Evolutionary conservation across 352 stramenopile genomes (phyloP).

Genomic region (Phytopythium chamaehyphon): DNA sequence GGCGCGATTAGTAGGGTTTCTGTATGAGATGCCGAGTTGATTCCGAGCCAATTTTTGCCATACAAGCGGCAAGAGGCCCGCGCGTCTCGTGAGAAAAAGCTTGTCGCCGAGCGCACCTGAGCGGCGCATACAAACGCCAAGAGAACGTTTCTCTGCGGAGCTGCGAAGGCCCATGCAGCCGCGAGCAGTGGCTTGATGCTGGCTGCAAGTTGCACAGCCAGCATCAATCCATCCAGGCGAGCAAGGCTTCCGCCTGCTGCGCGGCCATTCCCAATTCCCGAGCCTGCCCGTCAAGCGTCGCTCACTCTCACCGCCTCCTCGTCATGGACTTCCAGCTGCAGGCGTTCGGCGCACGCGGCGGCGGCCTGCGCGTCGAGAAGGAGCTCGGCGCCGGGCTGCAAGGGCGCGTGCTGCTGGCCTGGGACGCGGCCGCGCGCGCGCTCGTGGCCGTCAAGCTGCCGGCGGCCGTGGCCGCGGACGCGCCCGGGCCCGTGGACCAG

Average conservation of each 20-base stretch:
- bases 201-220: background rate
- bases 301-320: background rate
- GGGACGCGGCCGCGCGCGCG: constrained; percentile 36
- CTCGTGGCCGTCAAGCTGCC: constrained; percentile 76
- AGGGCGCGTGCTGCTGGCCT: constrained; percentile 55
- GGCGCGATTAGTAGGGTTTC: no score
- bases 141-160: background rate
- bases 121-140: background rate
- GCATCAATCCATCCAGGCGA: background rate
- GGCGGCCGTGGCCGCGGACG: constrained; percentile 28
- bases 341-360: constrained; percentile 12
- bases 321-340: constrained; percentile 1
- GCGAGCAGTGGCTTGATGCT: constrained; percentile 1
- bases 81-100: constrained; percentile 8
- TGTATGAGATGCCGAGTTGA: no score
- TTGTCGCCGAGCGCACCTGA: constrained; percentile 2
- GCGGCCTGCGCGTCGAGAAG: constrained; percentile 43
- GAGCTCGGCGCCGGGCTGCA: constrained; percentile 64
- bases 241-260: constrained; percentile 7
- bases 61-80: background rate
- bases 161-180: constrained; percentile 1
- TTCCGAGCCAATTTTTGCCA: constrained; percentile 6
- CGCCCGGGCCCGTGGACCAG: constrained; percentile 15
- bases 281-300: no score
- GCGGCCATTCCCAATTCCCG: no score